A percentile compares a stretch with the other conserved stretches of the same genome.
These are phyloP conservation scores for Alternaria gansuensis DNA, from an alignment of 2,329 filamentous ascomycete species.

Conservation along the genomic window DNA sequence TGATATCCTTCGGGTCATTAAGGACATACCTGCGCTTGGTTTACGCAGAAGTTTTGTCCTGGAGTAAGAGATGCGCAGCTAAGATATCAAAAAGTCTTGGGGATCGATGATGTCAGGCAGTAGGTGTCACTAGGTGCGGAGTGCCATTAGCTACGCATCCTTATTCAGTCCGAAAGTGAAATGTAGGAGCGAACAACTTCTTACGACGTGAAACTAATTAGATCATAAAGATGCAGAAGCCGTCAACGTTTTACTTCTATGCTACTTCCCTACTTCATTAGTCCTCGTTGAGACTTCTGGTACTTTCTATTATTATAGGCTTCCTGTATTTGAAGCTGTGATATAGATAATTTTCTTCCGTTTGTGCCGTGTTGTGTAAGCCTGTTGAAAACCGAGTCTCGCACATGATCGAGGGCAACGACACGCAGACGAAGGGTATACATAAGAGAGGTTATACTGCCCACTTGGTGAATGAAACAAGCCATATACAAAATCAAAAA, in stretches of 20 bases:
- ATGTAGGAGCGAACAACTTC: neutral
- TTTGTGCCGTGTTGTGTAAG: neutral
- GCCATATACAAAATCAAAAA: neutral
- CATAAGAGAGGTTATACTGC: neutral
- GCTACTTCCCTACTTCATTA: too few relatives aligned
- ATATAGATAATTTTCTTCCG: neutral
- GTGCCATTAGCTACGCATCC: neutral
- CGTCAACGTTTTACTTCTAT: too few relatives aligned
- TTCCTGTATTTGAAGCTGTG: too few relatives aligned
- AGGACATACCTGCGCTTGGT: constrained; percentile 27
- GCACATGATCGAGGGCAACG: neutral
- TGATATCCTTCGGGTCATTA: constrained; percentile 29
- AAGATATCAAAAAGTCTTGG: constrained; percentile 28
- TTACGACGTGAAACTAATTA: neutral
- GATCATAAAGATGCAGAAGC: neutral
- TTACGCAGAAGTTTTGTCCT: constrained; percentile 20
- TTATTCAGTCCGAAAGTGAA: neutral
- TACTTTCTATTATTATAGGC: too few relatives aligned
- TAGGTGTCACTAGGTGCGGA: neutral
- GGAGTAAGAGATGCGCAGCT: constrained; percentile 25
- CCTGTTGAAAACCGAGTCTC: neutral
- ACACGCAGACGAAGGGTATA: neutral
- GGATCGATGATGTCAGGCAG: constrained; percentile 24
- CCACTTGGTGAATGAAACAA: neutral
- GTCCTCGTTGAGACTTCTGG: too few relatives aligned